Base-by-base conservation (phyloP, 164 flowering plant genomes). In the Tetrastigma voinierianum region DNA sequence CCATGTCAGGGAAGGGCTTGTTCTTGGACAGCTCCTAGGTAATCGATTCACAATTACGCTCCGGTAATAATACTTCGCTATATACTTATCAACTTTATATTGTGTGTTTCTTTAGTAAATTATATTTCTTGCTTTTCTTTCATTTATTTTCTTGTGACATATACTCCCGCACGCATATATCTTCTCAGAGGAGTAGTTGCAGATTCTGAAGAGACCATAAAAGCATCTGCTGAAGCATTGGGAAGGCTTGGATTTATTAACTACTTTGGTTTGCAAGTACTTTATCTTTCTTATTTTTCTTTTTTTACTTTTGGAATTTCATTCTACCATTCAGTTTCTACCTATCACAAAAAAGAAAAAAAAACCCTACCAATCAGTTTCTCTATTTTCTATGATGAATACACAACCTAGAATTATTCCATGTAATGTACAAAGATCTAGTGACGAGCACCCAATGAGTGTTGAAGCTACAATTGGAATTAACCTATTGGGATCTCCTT, bases 201-300 rank as follows among this genome's bases (percentile, higher is more conserved):
- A 57, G 94, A 91, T 65, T 87, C 88, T 69, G 93, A 89, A 68
- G 96, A 89, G 46, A 82, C 74, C 51, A 76, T 95, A 58, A 90
- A 77, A 82, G 88, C 82, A 23, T 83, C 97, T 68, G 94, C 86
- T 49, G 81, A 77, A 61, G 84, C 88, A 56, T 77, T 95, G 43
- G 97, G 96, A 70, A 81, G 68, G 77, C 74, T 76, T 75, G 98
- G 98, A 21, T 95, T 92, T 66, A 80, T 95, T 69, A 95, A 95
- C 76, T 95, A 95, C 85, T 94, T 90, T 70, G 98, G 98, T 67
- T 81, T 94, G 77, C 98, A 94, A 75, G 98, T 91, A 76, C 21
- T 62, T 57, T 74, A 56, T 69, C 21, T 62, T 57, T 74, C 58
- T 69, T n/a, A 2, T 64, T 18, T 53, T 56, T 13, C 17, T 70